Percentiles rank a stretch among this genome's conserved stretches.
phyloP scores from a whole-genome alignment of 2,329 filamentous ascomycete species.

The Pezicula radicicola region DNA sequence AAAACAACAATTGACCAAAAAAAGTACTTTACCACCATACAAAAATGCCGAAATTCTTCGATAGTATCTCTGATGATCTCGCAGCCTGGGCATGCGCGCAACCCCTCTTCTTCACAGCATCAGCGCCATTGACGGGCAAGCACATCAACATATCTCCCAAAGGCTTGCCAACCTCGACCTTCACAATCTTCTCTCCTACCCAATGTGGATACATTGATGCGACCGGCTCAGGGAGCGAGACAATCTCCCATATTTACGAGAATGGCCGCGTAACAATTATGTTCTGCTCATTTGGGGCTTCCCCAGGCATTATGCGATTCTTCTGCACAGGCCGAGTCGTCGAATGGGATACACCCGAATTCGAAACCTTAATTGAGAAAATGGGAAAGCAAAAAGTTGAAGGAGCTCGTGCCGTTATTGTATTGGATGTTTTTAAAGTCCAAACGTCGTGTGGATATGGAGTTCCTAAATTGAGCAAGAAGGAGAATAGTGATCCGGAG shows the following conservation, averaged over 20 bases:
- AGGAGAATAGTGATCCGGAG: slow-evolving; percentile 2
- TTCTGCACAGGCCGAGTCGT: slow-evolving; percentile 59
- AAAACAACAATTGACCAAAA: neutral
- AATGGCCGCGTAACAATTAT: slow-evolving; percentile 73
- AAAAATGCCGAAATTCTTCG: slow-evolving; percentile 57
- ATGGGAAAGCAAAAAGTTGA: slow-evolving; percentile 43
- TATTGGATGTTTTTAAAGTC: slow-evolving; percentile 60
- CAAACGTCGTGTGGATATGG: slow-evolving; percentile 67
- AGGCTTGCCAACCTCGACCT: slow-evolving; percentile 64
- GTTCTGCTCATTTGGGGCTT: slow-evolving; percentile 63
- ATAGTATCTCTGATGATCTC: slow-evolving; percentile 51
- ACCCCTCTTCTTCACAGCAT: slow-evolving; percentile 73
- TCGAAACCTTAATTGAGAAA: slow-evolving; percentile 37
- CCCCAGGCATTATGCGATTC: slow-evolving; percentile 60
- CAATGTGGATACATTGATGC: slow-evolving; percentile 69
- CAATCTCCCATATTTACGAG: slow-evolving; percentile 72
- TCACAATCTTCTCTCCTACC: slow-evolving; percentile 54
- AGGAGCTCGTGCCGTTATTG: slow-evolving; percentile 57
- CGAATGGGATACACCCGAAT: slow-evolving; percentile 54
- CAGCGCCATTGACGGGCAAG: slow-evolving; percentile 61
- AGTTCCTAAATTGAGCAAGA: slow-evolving; percentile 41
- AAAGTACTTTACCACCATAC: neutral
- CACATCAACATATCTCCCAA: slow-evolving; percentile 78
- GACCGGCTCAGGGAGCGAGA: slow-evolving; percentile 74
- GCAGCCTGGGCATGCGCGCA: slow-evolving; percentile 63